These are phyloP conservation scores for Cordyceps farinosa DNA, from an alignment of 2,329 filamentous ascomycete genomes.

Conservation along the genomic window DNA sequence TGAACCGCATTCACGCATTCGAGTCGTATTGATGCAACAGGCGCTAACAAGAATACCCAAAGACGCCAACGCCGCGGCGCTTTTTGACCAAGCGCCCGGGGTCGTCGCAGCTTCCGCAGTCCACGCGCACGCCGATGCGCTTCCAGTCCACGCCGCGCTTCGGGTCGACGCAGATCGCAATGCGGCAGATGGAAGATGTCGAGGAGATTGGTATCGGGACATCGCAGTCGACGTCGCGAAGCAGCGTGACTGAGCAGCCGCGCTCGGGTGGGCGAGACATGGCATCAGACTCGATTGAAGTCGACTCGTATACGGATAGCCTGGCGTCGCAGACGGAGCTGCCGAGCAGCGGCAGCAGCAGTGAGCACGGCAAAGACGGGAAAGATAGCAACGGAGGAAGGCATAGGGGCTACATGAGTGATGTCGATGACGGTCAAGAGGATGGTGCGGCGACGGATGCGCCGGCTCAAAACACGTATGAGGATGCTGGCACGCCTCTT, in stretches of 20 bases:
- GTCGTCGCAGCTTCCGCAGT: constrained; percentile 31
- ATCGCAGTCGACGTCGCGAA: constrained; percentile 5
- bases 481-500: constrained; percentile 3
- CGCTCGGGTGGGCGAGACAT: constrained; percentile 18
- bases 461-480: not conserved
- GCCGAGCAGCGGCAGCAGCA: not conserved
- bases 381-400: not conserved
- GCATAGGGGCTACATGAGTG: not conserved
- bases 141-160: constrained; percentile 41
- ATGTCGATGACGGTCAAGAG: constrained; percentile 14
- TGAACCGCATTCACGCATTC: not conserved
- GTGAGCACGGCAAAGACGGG: not conserved
- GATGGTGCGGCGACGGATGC: constrained; percentile 11
- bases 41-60: constrained; percentile 8
- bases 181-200: constrained; percentile 23
- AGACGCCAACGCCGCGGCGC: constrained; percentile 39
- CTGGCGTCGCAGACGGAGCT: not conserved
- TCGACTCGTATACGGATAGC: constrained; percentile 24
- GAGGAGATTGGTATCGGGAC: constrained; percentile 31
- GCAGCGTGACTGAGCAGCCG: constrained; percentile 9
- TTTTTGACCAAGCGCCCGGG: constrained; percentile 37
- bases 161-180: constrained; percentile 28
- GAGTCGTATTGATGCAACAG: not conserved
- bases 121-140: constrained; percentile 29
- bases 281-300: constrained; percentile 28